These are phyloP conservation scores for Aspergillus novofumigatus DNA, from an alignment of 2,329 filamentous ascomycete species.

Conservation along the genomic window DNA sequence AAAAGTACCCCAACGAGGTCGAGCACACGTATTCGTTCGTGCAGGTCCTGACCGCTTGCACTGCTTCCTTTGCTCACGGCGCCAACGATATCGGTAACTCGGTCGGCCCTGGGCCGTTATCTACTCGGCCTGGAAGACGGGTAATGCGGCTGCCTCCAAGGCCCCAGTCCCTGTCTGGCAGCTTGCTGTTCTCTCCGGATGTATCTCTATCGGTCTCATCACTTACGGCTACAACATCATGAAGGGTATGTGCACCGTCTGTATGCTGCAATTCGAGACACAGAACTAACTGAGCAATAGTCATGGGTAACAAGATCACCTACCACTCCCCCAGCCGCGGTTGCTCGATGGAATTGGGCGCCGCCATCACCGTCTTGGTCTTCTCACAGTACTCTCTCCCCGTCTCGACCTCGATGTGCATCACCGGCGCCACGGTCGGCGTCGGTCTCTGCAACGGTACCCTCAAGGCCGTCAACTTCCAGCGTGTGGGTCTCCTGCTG, in stretches of 20 bases:
- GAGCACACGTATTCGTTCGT: slow-evolving; percentile 58
- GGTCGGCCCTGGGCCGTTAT: slow-evolving; percentile 66
- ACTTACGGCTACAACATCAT: slow-evolving; percentile 83
- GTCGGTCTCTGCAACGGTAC: slow-evolving; percentile 74
- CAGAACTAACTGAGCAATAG: slow-evolving; percentile 36
- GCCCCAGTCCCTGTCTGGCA: slow-evolving; percentile 70
- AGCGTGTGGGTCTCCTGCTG: slow-evolving; percentile 64
- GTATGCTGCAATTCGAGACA: neutral
- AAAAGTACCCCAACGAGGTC: slow-evolving; percentile 66
- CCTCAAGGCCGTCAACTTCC: slow-evolving; percentile 69
- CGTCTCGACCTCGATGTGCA: slow-evolving; percentile 75
- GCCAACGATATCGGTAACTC: slow-evolving; percentile 74
- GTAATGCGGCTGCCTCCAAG: slow-evolving; percentile 58
- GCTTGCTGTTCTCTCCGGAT: slow-evolving; percentile 62
- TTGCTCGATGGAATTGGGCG: slow-evolving; percentile 75
- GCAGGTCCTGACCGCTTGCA: slow-evolving; percentile 51
- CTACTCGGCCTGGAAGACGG: slow-evolving; percentile 64
- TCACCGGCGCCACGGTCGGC: slow-evolving; percentile 73
- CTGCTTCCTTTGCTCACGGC: slow-evolving; percentile 57
- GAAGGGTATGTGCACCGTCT: slow-evolving; percentile 55
- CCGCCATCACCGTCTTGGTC: slow-evolving; percentile 70
- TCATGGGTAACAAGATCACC: slow-evolving; percentile 79
- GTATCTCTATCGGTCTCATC: slow-evolving; percentile 63
- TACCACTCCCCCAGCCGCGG: slow-evolving; percentile 59
- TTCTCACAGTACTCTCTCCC: slow-evolving; percentile 73